Base-by-base conservation (phyloP, 2,329 filamentous ascomycete species). In the Aspergillus neoniger region DNA sequence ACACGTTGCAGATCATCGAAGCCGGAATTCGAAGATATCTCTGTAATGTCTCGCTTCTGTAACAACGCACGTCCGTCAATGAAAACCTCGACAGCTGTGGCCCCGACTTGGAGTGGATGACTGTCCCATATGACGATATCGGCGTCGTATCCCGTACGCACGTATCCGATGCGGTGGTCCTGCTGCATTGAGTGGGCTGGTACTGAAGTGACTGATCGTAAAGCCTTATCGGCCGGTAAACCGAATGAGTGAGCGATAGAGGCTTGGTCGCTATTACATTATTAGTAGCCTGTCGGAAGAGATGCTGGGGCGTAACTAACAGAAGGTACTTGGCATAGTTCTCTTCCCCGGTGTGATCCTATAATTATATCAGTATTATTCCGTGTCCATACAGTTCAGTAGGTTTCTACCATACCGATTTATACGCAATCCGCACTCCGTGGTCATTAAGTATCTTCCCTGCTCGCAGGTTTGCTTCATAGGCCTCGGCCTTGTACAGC, bases 401-500 rank as follows among this genome's bases (percentile, higher is more conserved):
- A 21, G 10, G 5, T 39, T n/a, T 1, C 0, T n/a, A 64, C 49
- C 78, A 81, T 68, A 82, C 78, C 0, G 88, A 88, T 69, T 90
- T 91, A 69, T 90, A 87, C 62, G 84, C 87, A n/a, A 90, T 87
- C 0, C 86, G 89, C 32, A 91, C 79, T 25, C 85, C 87, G 58
- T 84, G 81, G 21, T 90, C 87, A 65, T 86, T 86, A 0, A 91
- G 80, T 4, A 86, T 80, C 70, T 88, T 89, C 25, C 87, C 88
- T 1, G 88, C 87, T 61, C 84, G 84, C 70, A 89, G 86, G 10
- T 86, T 88, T 0, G 83, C 88, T 4, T 84, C 78, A 65, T 88
- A 89, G 0, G 87, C 78, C 74, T 91, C 88, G 1, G 83, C 80
- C 74, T 91, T 90, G 81, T 90, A 91, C 72, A 85, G 88, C 85